phyloP scores from a whole-genome alignment of 495 filamentous ascomycete species.

The Arthonia radiata region DNA sequence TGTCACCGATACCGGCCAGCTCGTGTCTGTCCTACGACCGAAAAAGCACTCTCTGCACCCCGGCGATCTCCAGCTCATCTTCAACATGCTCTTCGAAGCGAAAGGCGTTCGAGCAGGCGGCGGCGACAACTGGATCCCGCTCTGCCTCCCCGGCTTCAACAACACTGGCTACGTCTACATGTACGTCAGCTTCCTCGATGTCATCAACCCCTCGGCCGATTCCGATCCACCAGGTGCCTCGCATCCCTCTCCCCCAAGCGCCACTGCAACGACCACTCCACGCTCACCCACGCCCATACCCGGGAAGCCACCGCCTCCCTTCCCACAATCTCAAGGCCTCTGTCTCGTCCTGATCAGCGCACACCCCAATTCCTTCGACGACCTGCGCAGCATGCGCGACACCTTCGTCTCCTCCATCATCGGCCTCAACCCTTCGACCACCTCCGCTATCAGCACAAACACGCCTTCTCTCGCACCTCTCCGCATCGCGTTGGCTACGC shows the following conservation, averaged over 20 bases:
- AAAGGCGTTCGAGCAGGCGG: conserved; percentile 67
- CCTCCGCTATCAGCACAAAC: too few relatives aligned
- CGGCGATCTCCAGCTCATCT: conserved; percentile 83
- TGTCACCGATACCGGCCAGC: conserved; percentile 74
- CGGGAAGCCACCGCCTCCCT: conserved; percentile 4
- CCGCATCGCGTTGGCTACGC: conserved; percentile 1
- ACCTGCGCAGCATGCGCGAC: conserved; percentile 65
- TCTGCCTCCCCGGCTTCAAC: conserved; percentile 94
- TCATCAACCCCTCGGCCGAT: conserved; percentile 17
- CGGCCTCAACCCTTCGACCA: background rate
- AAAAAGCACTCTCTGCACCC: conserved; percentile 91
- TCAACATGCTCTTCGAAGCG: conserved; percentile 98
- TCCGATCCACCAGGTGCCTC: conserved; percentile 10
- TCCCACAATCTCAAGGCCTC: conserved; percentile 4
- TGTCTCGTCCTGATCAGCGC: conserved; percentile 65
- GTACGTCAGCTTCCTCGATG: conserved; percentile 81
- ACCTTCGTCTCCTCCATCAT: conserved; percentile 34
- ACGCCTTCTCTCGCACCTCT: conserved; percentile 1
- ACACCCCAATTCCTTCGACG: conserved; percentile 79
- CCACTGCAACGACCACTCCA: too few relatives aligned
- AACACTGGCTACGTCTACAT: conserved; percentile 94
- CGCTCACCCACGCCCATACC: conserved; percentile 3
- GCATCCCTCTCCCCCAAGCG: too few relatives aligned
- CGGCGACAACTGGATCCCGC: conserved; percentile 91
- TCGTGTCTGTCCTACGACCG: conserved; percentile 83